Conservation (phyloP, 2,329 filamentous ascomycete genomes). For the Thermoascus crustaceus region DNA sequence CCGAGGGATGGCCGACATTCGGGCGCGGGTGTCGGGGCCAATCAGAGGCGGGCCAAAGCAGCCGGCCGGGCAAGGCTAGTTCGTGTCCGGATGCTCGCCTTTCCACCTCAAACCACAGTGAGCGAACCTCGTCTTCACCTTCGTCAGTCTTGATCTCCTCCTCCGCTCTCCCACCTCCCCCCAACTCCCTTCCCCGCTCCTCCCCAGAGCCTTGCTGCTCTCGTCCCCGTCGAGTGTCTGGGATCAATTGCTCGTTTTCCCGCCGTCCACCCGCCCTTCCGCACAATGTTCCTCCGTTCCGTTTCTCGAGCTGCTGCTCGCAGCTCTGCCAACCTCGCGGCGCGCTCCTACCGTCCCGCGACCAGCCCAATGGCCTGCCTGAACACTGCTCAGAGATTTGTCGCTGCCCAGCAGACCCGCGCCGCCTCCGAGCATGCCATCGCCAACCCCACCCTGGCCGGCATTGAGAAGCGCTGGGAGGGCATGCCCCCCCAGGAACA, state of each 20-base stretch:
- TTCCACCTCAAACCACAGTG: conserved; percentile 35
- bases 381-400: conserved; percentile 26
- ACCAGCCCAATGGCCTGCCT: conserved; percentile 31
- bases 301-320: conserved; percentile 38
- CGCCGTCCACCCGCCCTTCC: conserved; percentile 19
- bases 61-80: conserved; percentile 20
- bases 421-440: conserved; percentile 75
- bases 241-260: conserved; percentile 21
- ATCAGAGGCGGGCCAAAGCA: conserved; percentile 26
- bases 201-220: conserved; percentile 1
- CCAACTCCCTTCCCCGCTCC: background rate
- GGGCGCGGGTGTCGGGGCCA: conserved; percentile 14
- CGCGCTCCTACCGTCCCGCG: conserved; percentile 22
- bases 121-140: conserved; percentile 25
- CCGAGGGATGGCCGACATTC: background rate
- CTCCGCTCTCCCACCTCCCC: conserved; percentile 19
- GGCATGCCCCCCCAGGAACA: conserved; percentile 96
- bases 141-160: conserved; percentile 19
- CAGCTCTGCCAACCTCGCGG: conserved; percentile 30
- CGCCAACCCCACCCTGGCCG: conserved; percentile 92
- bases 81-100: conserved; percentile 28
- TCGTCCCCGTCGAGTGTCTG: conserved; percentile 4
- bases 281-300: conserved; percentile 41
- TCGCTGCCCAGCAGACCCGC: conserved; percentile 44
- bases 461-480: conserved; percentile 99